phyloP scores from a whole-genome alignment of 2,329 filamentous ascomycete species.

The Teratosphaeria pseudoeucalypti region DNA sequence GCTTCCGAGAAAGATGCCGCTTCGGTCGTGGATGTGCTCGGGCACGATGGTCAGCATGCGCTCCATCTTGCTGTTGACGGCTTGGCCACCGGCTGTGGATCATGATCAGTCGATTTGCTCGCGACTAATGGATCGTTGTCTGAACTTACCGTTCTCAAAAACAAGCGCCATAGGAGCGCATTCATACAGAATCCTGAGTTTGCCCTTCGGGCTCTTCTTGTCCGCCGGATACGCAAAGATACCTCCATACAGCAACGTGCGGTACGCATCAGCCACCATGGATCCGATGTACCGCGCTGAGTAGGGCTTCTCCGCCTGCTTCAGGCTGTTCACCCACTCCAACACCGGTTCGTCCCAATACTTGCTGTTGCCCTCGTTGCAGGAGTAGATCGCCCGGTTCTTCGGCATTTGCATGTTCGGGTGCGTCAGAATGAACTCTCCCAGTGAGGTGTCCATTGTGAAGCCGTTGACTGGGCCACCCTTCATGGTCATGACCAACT shows the following conservation, averaged over 20 bases:
- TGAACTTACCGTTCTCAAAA: conserved; percentile 81
- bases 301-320: conserved; percentile 72
- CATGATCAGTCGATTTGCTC: conserved; percentile 7
- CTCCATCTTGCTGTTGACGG: conserved; percentile 81
- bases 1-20: conserved; percentile 92
- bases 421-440: conserved; percentile 98
- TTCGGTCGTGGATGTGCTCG: conserved; percentile 87
- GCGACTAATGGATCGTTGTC: neutral
- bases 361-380: conserved; percentile 95
- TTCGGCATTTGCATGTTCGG: conserved; percentile 83
- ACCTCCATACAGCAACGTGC: conserved; percentile 87
- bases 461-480: conserved; percentile 90
- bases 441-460: conserved; percentile 89
- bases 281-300: conserved; percentile 89
- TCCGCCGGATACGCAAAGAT: conserved; percentile 97
- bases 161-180: conserved; percentile 98
- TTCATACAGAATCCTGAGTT: conserved; percentile 93
- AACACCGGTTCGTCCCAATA: conserved; percentile 90
- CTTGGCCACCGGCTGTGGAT: conserved; percentile 70
- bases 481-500: conserved; percentile 95
- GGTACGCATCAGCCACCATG: conserved; percentile 98
- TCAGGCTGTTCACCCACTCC: conserved; percentile 80
- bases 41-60: conserved; percentile 84
- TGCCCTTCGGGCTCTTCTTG: conserved; percentile 97
- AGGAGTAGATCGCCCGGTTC: conserved; percentile 80